Conservation (phyloP, 1,139 yeast species). For the Torulaspora pretoriensis region DNA sequence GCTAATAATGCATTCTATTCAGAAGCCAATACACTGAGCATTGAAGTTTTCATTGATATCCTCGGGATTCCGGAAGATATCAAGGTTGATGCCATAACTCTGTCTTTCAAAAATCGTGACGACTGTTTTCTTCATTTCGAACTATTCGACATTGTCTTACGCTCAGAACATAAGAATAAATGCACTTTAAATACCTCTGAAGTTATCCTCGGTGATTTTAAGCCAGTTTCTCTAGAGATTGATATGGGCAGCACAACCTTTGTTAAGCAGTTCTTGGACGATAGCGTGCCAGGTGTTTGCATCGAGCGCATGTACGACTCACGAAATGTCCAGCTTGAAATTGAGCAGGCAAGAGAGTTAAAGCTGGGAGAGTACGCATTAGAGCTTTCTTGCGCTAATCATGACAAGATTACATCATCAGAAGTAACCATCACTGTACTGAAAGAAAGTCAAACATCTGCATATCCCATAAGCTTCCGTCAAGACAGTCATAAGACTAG, state of each 20-base stretch:
- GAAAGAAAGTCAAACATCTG: conserved; percentile 1
- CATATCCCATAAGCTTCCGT: conserved; percentile 19
- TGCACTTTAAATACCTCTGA: conserved; percentile 20
- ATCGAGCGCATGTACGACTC: conserved; percentile 21
- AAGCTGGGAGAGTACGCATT: conserved; percentile 23
- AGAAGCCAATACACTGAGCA: conserved; percentile 23
- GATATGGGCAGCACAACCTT: conserved; percentile 28
- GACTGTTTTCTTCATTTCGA: conserved; percentile 23
- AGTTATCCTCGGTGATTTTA: conserved; percentile 28
- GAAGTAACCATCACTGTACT: conserved; percentile 14
- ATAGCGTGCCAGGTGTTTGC: conserved; percentile 8
- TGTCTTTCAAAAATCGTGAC: conserved; percentile 19
- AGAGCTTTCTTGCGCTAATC: conserved; percentile 16
- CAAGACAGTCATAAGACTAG: not conserved
- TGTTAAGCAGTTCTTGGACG: conserved; percentile 21
- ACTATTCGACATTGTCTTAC: conserved; percentile 4
- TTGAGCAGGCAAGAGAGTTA: conserved; percentile 19
- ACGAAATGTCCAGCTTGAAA: conserved; percentile 19
- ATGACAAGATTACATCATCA: conserved; percentile 9
- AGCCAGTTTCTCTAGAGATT: conserved; percentile 24
- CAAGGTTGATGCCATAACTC: conserved; percentile 18
- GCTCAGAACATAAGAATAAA: conserved; percentile 9
- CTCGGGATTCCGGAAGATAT: conserved; percentile 22
- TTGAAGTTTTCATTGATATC: conserved; percentile 21
- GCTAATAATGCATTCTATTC: conserved; percentile 10